Base-by-base conservation (phyloP, 345 rosid species). In the Anacardium occidentale region DNA sequence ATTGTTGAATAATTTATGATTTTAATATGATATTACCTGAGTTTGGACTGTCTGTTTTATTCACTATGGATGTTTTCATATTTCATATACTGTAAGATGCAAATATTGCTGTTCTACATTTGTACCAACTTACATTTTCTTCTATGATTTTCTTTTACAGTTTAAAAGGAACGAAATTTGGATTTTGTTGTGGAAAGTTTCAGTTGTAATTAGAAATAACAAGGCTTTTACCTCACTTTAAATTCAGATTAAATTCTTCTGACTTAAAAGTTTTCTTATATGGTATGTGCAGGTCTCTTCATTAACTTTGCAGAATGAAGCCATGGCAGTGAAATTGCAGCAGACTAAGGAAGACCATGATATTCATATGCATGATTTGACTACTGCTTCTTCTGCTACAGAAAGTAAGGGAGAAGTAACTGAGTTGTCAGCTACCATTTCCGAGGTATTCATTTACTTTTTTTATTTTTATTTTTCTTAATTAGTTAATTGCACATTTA, bases 251-350 rank as follows among this genome's bases (percentile, higher is more conserved):
- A 18, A 37, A 53, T 18, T 18, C 24, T 45, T 77, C 64, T 69
- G 54, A 69, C 26, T 60, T 10, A 18, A 40, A 37, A 9, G 50
- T 58, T 74, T 32, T 10, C 52, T 66, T 44, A 55, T 47, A 13
- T 34, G 29, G 55, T 50, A 51, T 53, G 25, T 78, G 79, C 90
- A 92, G 97, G 78, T 92, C 70, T 76, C 88, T 40, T 83, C 87
- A 51, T 76, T 92, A 76, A 83, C 85, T 56, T 71, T 64, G 60
- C 90, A 90, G 81, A 95, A 95, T 62, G 78, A 74, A 80, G 73
- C 82, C 51, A 78, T 92, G 85, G 78, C 78, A 71, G 71, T 79
- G 77, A 86, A 84, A 81, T 73, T 90, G 83, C 89, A 80, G 71
- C 85, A 90, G 57, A 66, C 54, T 20, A 80, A 76, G 42, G 78